Evolutionary conservation across 1,284 basidiomycete species (phyloP).

Genomic region (Leccinum idahoense): DNA sequence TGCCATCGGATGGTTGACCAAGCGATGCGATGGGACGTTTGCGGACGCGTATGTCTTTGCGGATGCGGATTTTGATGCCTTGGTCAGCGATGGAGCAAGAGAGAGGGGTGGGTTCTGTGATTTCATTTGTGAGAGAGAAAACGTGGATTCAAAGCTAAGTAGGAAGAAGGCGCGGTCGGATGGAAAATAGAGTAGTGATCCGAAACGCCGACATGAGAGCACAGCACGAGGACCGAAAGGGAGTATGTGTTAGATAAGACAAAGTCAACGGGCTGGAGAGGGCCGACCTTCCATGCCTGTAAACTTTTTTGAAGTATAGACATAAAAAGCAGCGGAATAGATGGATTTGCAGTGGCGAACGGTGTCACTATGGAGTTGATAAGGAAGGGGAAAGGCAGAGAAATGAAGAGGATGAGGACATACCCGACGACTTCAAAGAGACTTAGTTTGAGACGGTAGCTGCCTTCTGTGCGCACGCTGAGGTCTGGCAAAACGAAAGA

Average conservation of each 20-base stretch:
- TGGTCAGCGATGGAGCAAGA: slow-evolving; percentile 88
- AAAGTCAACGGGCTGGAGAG: background rate
- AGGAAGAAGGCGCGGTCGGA: slow-evolving; percentile 4
- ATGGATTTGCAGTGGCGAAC: slow-evolving; percentile 89
- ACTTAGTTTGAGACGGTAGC: slow-evolving; percentile 82
- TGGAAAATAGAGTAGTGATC: slow-evolving; percentile 19
- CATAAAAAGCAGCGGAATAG: slow-evolving; percentile 81
- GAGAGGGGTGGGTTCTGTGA: slow-evolving; percentile 76
- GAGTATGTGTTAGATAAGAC: slow-evolving; percentile 21
- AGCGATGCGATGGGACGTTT: slow-evolving; percentile 53
- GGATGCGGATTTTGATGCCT: slow-evolving; percentile 89
- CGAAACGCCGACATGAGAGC: slow-evolving; percentile 12
- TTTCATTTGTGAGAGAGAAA: slow-evolving; percentile 1
- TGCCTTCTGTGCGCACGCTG: slow-evolving; percentile 86
- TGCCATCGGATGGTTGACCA: slow-evolving; percentile 35
- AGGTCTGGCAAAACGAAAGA: slow-evolving; percentile 91
- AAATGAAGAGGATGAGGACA: slow-evolving; percentile 25
- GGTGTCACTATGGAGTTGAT: slow-evolving; percentile 49
- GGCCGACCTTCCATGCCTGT: slow-evolving; percentile 84
- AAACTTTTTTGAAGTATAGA: slow-evolving; percentile 95
- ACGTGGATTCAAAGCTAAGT: slow-evolving; percentile 1
- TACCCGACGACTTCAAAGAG: slow-evolving; percentile 87
- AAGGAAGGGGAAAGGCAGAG: slow-evolving; percentile 2
- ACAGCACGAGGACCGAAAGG: slow-evolving; percentile 10
- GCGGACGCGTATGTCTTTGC: slow-evolving; percentile 80